phyloP scores from a whole-genome alignment of 1,284 basidiomycete species.

The Heterobasidion occidentale region DNA sequence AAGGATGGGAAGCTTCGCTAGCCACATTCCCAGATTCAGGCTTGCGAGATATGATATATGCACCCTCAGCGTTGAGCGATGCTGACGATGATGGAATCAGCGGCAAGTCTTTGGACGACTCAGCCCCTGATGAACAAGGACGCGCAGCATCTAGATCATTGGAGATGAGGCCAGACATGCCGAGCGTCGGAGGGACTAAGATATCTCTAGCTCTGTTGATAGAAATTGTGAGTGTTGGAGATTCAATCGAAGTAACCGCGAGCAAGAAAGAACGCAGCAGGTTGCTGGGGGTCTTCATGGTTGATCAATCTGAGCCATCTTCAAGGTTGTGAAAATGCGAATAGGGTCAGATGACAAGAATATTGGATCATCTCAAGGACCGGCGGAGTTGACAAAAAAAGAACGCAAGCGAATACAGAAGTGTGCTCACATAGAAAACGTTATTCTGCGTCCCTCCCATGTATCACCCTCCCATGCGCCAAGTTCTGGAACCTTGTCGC shows the following conservation, averaged over 20 bases:
- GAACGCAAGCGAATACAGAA: background rate
- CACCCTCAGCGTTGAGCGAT: too few species aligned
- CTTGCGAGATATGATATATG: too few species aligned
- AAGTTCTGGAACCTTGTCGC: background rate
- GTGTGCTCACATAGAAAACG: slow-evolving; percentile 8
- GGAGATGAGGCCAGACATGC: too few species aligned
- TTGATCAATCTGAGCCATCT: too few species aligned
- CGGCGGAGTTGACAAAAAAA: background rate
- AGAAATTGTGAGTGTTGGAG: background rate
- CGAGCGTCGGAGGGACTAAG: background rate
- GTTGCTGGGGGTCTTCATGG: too few species aligned
- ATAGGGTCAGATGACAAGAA: background rate
- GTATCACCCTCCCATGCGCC: slow-evolving; percentile 5
- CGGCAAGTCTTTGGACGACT: too few species aligned
- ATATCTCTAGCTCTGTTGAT: background rate
- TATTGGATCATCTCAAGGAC: background rate
- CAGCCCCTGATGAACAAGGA: too few species aligned
- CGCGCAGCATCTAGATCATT: too few species aligned
- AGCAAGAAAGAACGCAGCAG: background rate
- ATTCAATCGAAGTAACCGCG: background rate
- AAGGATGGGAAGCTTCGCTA: too few species aligned
- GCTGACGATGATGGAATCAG: too few species aligned
- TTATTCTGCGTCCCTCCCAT: slow-evolving; percentile 6
- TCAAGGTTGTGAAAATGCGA: background rate
- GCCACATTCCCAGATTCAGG: too few species aligned